Evolutionary conservation across 768 basidiomycete genomes (phyloP), one percentile per base, ranked within the genome.

Genomic region (Mycena olivaceomarginata): DNA sequence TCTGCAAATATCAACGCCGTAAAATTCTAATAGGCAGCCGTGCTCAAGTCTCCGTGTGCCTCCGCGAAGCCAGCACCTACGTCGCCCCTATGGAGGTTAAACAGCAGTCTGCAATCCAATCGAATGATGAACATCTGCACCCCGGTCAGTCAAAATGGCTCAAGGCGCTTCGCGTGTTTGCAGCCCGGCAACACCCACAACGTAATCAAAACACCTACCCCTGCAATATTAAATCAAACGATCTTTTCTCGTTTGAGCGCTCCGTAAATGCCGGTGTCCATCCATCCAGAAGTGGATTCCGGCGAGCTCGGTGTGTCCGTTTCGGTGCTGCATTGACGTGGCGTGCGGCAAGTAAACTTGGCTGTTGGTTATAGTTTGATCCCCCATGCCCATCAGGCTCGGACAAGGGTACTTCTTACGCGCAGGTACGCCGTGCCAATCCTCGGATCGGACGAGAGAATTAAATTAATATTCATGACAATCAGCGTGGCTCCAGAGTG

Each of bases 321-420:
- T 56, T 45, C 43, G 15, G 31, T 31, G 31, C 48, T 22, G n/a
- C 9, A 8, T 22, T 1, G n/a, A 11, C 22, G 25, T 57, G 43
- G 43, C 43, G 43, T 45, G 43, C 56, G 4, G 11, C 22, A 8
- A 53, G 22, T 25, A 57, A 57, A 57, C 13, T 57, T 57, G 56
- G 56, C 22, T 25, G 56, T 31, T 13, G 11, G 8, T 57, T 57
- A 57, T 22, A 57, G 25, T 57, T 57, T 57, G 22, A 57, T 57
- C 25, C 56, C 12, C 12, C 48, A 18, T 7, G 15, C 48, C 56
- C n/a, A 22, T 10, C 11, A 6, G 22, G 31, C 31, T 25, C 56
- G 12, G 56, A 40, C 37, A 62, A 37, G 60, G 60, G 37, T 62
- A 62, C 60, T 40, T 40, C 60, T 62, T 62, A 41, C 60, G 43